Evolutionary conservation across 768 basidiomycete species (phyloP), one percentile per base, ranked within the genome.

Genomic region (Phlegmacium glaucopus): DNA sequence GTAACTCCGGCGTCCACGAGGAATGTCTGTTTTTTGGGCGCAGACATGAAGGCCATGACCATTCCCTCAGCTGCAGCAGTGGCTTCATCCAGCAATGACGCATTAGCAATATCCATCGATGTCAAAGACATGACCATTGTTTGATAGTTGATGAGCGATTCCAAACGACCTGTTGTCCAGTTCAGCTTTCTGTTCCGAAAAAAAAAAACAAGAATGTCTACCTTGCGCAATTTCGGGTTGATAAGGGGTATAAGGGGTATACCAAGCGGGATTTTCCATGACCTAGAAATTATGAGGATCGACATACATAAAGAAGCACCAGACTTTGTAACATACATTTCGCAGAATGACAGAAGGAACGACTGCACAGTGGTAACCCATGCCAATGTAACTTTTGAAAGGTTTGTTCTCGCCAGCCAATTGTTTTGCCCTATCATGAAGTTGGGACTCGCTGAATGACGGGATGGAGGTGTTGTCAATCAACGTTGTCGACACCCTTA

Each of bases 181-280:
- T 51, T 41, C 44, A 43, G 43, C 36, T 25, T 15, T 37, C 48
- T 34, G 46, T 15, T 18, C 17, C 10, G 25, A 28, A 10, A 34
- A 38, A 44, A 34, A 44, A 16, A 18, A 47, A 8, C 12, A 6
- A 25, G 44, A 43, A 22, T 22, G 22, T 38, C 56, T 58, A 88
- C 92, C 95, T 82, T 99, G 95, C n/a, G 95, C 85, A 65, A 98
- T 88, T 75, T 99, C 95, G 1, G 95, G 94, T 60, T 96, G 93
- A 68, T 94, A 94, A 1, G 93, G 92, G 0, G 94, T 94, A 65
- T 95, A 94, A 12, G 87, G 91, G 6, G 94, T 97, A 67, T 97
- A 98, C 95, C 95, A 99, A 4, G 88, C 91, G 22, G 94, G 95
- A 61, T 95, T 98, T 68, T 99, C 94, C 73, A 87, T 83, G 50